Evolutionary conservation across 768 basidiomycete species (phyloP), one percentile per base, ranked within the genome.

Genomic region (Xerocomus potaroensis): DNA sequence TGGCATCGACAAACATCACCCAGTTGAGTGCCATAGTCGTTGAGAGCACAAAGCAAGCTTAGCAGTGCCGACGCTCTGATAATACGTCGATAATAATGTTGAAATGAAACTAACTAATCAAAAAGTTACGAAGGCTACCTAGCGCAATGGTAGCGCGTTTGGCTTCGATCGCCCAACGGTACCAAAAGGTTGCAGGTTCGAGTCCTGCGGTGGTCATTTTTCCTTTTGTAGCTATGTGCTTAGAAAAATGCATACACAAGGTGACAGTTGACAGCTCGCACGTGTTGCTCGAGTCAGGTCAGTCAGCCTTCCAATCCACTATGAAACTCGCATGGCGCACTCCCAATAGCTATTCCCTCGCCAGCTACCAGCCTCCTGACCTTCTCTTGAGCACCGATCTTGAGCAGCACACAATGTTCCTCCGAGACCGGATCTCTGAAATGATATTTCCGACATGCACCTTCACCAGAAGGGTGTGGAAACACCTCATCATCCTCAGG

Each of bases 181-280:
- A 89, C 86, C 87, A 87, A 87, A 84, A 88, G 87, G 87, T 83
- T 89, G 87, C 86, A 89, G 87, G 87, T 89, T 89, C 87, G 85
- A 89, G 84, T 86, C 87, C 87, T 87, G 87, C 84, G 82, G 84
- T 84, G 82, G 80, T 87, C 85, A 86, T 62, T 51, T 51, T 51
- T 68, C 63, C 56, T 5, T 16, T 36, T 16, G 18, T 18, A n/a
- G n/a, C n/a, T n/a, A n/a, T n/a, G n/a, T n/a, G n/a, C n/a, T n/a
- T n/a, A n/a, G n/a, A n/a, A n/a, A 5, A 27, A 27, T 27, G 26
- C 26, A 27, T 27, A n/a, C n/a, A n/a, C n/a, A n/a, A n/a, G n/a
- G n/a, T n/a, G n/a, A n/a, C n/a, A n/a, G n/a, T n/a, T n/a, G n/a
- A n/a, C n/a, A n/a, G n/a, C n/a, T n/a, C n/a, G 26, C 26, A 27